These are phyloP conservation scores for Coffea eugenioides DNA, from an alignment of 257 asterid genomes.

Conservation along the genomic window DNA sequence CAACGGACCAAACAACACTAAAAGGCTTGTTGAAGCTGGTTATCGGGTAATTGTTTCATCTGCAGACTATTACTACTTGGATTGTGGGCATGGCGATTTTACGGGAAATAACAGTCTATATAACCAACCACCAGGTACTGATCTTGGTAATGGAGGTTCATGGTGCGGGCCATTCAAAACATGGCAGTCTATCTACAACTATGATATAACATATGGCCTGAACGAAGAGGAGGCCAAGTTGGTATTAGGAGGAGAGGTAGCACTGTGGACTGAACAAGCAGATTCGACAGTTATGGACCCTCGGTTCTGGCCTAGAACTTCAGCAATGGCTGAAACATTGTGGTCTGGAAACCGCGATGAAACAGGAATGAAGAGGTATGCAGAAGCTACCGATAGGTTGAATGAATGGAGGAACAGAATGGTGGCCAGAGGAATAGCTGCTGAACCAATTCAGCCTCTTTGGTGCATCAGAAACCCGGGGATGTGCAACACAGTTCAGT, in stretches of 20 bases:
- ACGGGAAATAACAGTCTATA: constrained; percentile 63
- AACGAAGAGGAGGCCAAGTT: constrained; percentile 52
- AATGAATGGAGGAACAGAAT: constrained; percentile 36
- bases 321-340: constrained; percentile 76
- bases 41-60: constrained; percentile 82
- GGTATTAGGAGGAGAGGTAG: constrained; percentile 89
- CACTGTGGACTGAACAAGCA: constrained; percentile 94
- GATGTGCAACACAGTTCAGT: constrained; percentile 65
- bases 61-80: constrained; percentile 69
- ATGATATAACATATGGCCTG: constrained; percentile 69
- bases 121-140: constrained; percentile 54
- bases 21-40: constrained; percentile 58
- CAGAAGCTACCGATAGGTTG: too few relatives aligned
- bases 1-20: constrained; percentile 69
- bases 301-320: constrained; percentile 82
- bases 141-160: constrained; percentile 73
- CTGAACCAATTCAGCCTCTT: constrained; percentile 91
- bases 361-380: not conserved
- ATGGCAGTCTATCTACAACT: constrained; percentile 86
- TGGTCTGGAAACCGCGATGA: constrained; percentile 90
- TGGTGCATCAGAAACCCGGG: constrained; percentile 90
- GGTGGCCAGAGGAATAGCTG: constrained; percentile 72
- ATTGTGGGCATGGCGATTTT: constrained; percentile 90
- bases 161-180: constrained; percentile 94
- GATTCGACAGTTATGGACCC: constrained; percentile 80